Evolutionary conservation across 257 asterid genomes (phyloP).

Genomic region (Nicotiana otophora): DNA sequence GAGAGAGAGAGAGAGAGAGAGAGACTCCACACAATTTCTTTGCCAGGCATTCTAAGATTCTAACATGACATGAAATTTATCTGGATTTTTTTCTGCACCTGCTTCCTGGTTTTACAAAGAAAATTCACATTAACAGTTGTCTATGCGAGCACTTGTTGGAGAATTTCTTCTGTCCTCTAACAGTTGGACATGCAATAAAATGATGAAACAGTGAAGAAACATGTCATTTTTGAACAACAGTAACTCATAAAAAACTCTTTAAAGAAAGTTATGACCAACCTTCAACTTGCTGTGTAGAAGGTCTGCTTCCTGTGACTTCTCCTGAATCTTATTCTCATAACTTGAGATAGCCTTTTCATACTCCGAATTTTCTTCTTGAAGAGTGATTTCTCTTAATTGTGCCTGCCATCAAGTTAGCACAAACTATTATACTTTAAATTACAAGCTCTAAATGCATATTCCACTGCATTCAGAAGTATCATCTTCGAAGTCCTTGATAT

Average conservation of each 20-base stretch:
- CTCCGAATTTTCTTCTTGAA: slow-evolving; percentile 83
- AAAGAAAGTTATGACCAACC: slow-evolving; percentile 43
- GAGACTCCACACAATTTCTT: not conserved
- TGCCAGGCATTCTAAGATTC: not conserved
- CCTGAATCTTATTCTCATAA: slow-evolving; percentile 68
- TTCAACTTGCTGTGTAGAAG: slow-evolving; percentile 58
- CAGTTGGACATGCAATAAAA: not conserved
- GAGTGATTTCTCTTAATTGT: slow-evolving; percentile 61
- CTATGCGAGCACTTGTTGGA: not conserved
- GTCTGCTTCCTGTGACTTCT: slow-evolving; percentile 64
- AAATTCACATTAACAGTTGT: not conserved
- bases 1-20: not conserved
- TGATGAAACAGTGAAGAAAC: not conserved
- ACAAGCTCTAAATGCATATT: not conserved
- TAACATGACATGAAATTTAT: not conserved
- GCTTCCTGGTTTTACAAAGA: not conserved
- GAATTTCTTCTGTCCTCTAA: not conserved
- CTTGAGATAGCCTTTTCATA: slow-evolving; percentile 57
- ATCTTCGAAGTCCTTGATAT: not conserved
- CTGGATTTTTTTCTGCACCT: not conserved
- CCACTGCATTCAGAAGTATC: not conserved
- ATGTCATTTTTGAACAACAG: not conserved
- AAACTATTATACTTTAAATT: not conserved
- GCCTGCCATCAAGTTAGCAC: slow-evolving; percentile 31
- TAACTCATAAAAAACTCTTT: not conserved